A percentile compares a stretch with the other conserved stretches of the same genome.
Conservation (phyloP, 192 early-diverging fungal genomes). For the Rhizophagus sp. region DNA sequence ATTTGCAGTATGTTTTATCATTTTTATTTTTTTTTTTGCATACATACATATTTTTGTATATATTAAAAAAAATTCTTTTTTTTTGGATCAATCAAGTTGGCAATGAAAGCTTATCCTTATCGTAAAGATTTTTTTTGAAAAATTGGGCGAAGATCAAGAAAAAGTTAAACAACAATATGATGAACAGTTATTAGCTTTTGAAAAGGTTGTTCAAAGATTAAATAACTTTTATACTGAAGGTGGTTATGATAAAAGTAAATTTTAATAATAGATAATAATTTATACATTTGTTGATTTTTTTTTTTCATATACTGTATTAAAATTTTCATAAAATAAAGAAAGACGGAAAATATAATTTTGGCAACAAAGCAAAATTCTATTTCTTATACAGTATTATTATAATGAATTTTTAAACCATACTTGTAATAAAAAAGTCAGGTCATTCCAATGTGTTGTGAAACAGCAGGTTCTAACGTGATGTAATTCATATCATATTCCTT, state of each 20-base stretch:
- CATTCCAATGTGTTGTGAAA: too few relatives aligned
- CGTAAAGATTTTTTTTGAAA: slow-evolving; percentile 85
- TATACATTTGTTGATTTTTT: too few relatives aligned
- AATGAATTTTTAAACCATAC: too few relatives aligned
- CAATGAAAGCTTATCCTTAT: slow-evolving; percentile 91
- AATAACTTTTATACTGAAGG: slow-evolving; percentile 54
- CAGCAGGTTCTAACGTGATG: too few relatives aligned
- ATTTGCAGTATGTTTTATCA: slow-evolving; percentile 55
- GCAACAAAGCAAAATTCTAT: neutral
- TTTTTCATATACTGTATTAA: too few relatives aligned
- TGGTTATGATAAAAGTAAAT: slow-evolving; percentile 29
- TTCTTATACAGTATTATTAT: too few relatives aligned
- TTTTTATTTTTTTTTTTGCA: neutral
- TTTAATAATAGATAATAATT: neutral
- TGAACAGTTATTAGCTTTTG: slow-evolving; percentile 74
- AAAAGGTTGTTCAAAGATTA: slow-evolving; percentile 67
- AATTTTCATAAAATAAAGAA: neutral
- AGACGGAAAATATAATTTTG: neutral
- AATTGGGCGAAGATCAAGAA: slow-evolving; percentile 67
- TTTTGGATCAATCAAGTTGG: slow-evolving; percentile 51
- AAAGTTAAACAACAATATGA: too few relatives aligned
- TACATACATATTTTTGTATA: neutral
- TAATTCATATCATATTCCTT: too few relatives aligned
- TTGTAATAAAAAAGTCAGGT: too few relatives aligned
- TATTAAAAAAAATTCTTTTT: neutral